Evolutionary conservation across 352 stramenopile species (phyloP), one percentile per base, ranked within the genome.

Genomic region (Pythium dissimile): DNA sequence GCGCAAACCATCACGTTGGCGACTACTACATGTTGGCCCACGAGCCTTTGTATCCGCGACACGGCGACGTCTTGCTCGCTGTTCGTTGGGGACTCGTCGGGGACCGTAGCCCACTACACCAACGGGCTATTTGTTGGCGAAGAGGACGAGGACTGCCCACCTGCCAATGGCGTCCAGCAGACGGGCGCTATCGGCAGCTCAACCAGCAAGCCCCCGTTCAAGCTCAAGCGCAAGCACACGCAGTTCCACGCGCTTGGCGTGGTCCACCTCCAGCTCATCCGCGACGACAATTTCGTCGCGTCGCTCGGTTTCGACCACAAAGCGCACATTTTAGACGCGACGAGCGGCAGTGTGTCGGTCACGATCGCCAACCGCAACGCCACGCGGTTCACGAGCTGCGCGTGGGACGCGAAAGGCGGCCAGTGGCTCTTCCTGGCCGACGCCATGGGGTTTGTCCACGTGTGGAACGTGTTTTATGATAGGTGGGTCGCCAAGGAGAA

Each of bases 261-360:
- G 32, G 67, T 75, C 1, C 66, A 69, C 21, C 59, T 90, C 16
- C 59, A 80, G 44, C 54, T 88, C 26, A 60, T 92, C 13, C 73
- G 73, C 8, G 78, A 87, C 47, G 81, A 80, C 57, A 89, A 77
- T 31, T 80, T 91, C 39, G 68, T 92, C 10, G 77, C 91, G 9
- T 89, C 83, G 1, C 69, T 92, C 13, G 77, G 75, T 7, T 92
- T 84, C 48, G 83, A 92, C 37, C 72, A 89, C 18, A 89, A 87
- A 26, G 78, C 79, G 1, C 78, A 88, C 35, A 37, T 92, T 15
- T 71, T 89, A 12, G 80, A 92, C 49, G 74, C 78, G 6, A 87
- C 84, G 48, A 84, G 75, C 1, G 78, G 80, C 1, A 58, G 56
- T 6, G 51, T 88, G 5, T 84, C 80, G 15, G 67, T 74, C 0